These are phyloP conservation scores for Lepidium sativum DNA, from an alignment of 345 rosid genomes.

Conservation along the genomic window DNA sequence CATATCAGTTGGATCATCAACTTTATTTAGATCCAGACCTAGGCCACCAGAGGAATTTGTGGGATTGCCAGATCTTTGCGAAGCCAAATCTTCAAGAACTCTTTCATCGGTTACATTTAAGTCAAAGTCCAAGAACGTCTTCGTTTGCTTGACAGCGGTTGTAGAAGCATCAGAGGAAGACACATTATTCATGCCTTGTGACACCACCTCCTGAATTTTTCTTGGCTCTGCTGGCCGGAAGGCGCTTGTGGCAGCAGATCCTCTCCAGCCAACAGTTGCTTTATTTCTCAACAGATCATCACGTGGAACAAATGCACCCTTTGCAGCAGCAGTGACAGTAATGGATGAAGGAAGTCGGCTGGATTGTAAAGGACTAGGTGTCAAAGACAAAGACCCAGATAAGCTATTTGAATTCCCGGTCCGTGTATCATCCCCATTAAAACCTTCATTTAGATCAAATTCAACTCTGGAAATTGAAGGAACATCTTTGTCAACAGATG, in stretches of 20 bases:
- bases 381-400: constrained; percentile 22
- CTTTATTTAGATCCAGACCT: constrained; percentile 77
- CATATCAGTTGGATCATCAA: constrained; percentile 52
- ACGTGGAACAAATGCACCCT: constrained; percentile 74
- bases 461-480: constrained; percentile 38
- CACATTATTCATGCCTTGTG: constrained; percentile 15
- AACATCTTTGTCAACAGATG: constrained; percentile 26
- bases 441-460: constrained; percentile 87
- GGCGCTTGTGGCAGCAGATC: constrained; percentile 97
- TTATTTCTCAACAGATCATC: constrained; percentile 61
- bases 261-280: constrained; percentile 87
- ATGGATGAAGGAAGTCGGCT: constrained; percentile 52
- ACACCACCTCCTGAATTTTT: constrained; percentile 39
- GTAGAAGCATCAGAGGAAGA: constrained; percentile 32
- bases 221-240: constrained; percentile 95
- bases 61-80: constrained; percentile 31
- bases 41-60: constrained; percentile 50
- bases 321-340: constrained; percentile 85
- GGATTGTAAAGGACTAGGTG: constrained; percentile 36
- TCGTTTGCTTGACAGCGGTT: constrained; percentile 33
- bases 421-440: constrained; percentile 49
- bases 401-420: constrained; percentile 34
- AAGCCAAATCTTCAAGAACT: constrained; percentile 59
- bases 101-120: constrained; percentile 81
- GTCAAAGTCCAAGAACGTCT: constrained; percentile 62